A percentile compares a stretch with the other conserved stretches of the same genome.
Conservation (phyloP, 2,329 filamentous ascomycete genomes). For the Fusarium continuum region DNA sequence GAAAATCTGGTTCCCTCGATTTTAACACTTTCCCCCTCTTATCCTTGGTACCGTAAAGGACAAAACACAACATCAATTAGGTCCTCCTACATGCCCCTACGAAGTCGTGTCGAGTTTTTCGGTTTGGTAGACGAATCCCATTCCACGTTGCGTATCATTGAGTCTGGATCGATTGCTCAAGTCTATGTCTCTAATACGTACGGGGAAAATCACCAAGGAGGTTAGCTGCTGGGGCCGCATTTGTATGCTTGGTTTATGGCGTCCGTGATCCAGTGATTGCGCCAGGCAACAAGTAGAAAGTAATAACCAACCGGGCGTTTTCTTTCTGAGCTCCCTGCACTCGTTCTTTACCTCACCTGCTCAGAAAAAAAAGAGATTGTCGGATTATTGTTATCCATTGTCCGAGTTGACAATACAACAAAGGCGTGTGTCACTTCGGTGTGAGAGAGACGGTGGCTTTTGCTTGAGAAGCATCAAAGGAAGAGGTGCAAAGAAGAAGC, state of each 20-base stretch:
- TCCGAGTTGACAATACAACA: constrained; percentile 1
- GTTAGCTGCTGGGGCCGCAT: neutral
- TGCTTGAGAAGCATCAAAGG: neutral
- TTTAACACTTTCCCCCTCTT: no score
- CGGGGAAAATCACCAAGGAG: neutral
- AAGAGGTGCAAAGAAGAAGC: neutral
- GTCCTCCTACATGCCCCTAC: neutral
- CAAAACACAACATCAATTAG: neutral
- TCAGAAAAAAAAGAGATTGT: neutral
- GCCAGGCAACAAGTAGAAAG: neutral
- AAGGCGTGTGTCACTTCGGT: neutral
- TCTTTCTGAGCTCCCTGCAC: no score
- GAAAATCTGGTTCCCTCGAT: neutral
- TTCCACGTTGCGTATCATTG: neutral
- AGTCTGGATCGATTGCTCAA: neutral
- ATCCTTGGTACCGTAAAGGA: neutral
- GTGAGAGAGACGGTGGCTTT: neutral
- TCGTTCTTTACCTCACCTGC: neutral
- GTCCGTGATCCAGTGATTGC: constrained; percentile 4
- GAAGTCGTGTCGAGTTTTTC: neutral
- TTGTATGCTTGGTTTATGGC: neutral
- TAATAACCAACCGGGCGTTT: neutral
- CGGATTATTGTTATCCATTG: neutral
- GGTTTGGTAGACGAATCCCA: neutral
- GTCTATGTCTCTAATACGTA: neutral